Evolutionary conservation across 2,329 filamentous ascomycete genomes (phyloP).

Genomic region (Chrysoporthe puriensis): DNA sequence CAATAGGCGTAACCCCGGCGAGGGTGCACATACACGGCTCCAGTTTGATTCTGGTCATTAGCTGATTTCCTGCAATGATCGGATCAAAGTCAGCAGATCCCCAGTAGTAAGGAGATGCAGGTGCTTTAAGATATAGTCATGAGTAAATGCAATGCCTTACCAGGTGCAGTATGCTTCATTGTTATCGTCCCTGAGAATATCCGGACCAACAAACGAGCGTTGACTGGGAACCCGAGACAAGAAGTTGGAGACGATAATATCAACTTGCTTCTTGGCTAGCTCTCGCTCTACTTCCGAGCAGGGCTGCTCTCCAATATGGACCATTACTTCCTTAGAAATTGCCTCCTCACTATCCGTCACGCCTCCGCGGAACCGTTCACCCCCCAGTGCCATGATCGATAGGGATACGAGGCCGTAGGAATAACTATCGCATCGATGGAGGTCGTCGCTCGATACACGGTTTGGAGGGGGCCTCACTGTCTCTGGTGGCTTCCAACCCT

Average conservation of each 20-base stretch:
- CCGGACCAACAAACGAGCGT: background rate
- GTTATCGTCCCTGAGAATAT: background rate
- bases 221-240: background rate
- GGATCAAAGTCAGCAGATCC: background rate
- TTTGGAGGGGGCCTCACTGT: background rate
- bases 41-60: background rate
- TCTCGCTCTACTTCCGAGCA: background rate
- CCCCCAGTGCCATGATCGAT: background rate
- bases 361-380: background rate
- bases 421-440: background rate
- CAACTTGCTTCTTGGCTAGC: background rate
- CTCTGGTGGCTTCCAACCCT: background rate
- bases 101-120: background rate
- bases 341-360: background rate
- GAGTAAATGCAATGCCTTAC: background rate
- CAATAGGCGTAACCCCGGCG: background rate
- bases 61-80: background rate
- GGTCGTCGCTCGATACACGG: background rate
- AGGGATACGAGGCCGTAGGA: background rate
- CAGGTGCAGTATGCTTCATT: background rate
- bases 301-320: background rate
- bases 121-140: background rate
- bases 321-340: background rate
- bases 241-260: background rate
- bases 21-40: background rate